phyloP scores from a whole-genome alignment of 768 basidiomycete species.

The Macrocybe gigantea region DNA sequence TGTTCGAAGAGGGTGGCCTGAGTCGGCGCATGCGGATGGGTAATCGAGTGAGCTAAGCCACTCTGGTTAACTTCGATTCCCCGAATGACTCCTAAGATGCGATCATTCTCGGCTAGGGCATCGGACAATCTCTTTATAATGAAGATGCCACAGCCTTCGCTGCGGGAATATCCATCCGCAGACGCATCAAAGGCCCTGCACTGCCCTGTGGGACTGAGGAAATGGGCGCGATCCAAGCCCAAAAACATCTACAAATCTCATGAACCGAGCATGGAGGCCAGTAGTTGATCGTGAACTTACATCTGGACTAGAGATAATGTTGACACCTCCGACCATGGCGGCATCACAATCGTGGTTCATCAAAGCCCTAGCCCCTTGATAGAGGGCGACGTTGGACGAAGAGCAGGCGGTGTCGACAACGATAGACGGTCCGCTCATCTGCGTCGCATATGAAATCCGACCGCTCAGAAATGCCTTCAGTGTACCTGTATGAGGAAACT shows the following conservation, averaged over 20 bases:
- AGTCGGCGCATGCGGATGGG: constrained; percentile 61
- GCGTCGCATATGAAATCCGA: constrained; percentile 64
- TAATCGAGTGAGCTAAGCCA: constrained; percentile 61
- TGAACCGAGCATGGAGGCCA: neutral
- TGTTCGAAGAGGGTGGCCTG: constrained; percentile 51
- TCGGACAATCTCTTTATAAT: constrained; percentile 66
- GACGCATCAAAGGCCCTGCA: constrained; percentile 67
- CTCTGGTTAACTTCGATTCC: constrained; percentile 72
- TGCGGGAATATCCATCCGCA: constrained; percentile 69
- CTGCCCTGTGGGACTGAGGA: constrained; percentile 59
- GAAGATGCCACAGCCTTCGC: constrained; percentile 68
- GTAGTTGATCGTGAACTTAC: constrained; percentile 30
- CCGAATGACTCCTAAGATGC: constrained; percentile 62
- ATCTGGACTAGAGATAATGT: constrained; percentile 64
- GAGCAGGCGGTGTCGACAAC: constrained; percentile 76
- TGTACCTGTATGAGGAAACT: constrained; percentile 40
- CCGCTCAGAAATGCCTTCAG: constrained; percentile 64
- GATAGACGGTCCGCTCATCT: constrained; percentile 63
- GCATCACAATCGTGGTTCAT: constrained; percentile 59
- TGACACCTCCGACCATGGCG: constrained; percentile 72
- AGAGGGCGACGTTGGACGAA: constrained; percentile 59
- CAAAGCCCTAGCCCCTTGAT: constrained; percentile 65
- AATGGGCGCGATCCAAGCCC: constrained; percentile 64
- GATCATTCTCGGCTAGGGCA: constrained; percentile 61
- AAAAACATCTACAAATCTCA: constrained; percentile 51